A percentile compares a stretch with the other conserved stretches of the same genome.
phyloP scores from a whole-genome alignment of 106 monocot species.

The Cymbidium sinense region DNA sequence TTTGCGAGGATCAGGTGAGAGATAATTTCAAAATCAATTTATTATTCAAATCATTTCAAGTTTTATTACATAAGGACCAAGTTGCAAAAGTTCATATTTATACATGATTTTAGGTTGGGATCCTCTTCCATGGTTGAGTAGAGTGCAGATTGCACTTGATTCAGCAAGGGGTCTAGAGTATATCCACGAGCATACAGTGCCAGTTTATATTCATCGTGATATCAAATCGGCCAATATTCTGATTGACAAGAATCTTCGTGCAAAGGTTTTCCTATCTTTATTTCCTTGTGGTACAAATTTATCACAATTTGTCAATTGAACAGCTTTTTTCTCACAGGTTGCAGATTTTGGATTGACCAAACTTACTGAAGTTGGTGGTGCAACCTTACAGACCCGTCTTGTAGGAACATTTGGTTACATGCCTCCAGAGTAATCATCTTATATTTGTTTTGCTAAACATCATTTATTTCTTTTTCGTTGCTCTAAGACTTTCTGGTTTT shows the following conservation, averaged over 20 bases:
- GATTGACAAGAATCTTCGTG: conserved; percentile 74
- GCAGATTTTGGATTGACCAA: conserved; percentile 98
- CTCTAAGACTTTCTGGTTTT: neutral
- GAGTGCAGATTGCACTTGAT: conserved; percentile 96
- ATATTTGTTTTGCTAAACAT: neutral
- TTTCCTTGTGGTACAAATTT: neutral
- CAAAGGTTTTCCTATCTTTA: conserved; percentile 46
- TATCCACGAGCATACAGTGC: conserved; percentile 92
- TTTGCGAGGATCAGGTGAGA: conserved; percentile 60
- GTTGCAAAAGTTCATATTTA: neutral
- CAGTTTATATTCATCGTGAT: conserved; percentile 89
- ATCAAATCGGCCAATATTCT: conserved; percentile 96
- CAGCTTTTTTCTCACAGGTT: conserved; percentile 40
- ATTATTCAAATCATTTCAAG: neutral
- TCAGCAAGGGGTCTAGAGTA: conserved; percentile 95
- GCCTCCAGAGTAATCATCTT: conserved; percentile 80
- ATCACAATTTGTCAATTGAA: neutral
- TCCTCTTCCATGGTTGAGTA: conserved; percentile 68
- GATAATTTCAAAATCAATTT: neutral
- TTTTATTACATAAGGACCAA: neutral
- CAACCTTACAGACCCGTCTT: conserved; percentile 42
- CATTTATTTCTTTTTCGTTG: neutral
- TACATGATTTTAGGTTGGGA: conserved; percentile 40
- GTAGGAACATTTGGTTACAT: conserved; percentile 99
- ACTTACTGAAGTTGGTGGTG: conserved; percentile 68